Evolutionary conservation across 75 land plant species (phyloP), one percentile per base, ranked within the genome.

Genomic region (Selaginella tamariscina): DNA sequence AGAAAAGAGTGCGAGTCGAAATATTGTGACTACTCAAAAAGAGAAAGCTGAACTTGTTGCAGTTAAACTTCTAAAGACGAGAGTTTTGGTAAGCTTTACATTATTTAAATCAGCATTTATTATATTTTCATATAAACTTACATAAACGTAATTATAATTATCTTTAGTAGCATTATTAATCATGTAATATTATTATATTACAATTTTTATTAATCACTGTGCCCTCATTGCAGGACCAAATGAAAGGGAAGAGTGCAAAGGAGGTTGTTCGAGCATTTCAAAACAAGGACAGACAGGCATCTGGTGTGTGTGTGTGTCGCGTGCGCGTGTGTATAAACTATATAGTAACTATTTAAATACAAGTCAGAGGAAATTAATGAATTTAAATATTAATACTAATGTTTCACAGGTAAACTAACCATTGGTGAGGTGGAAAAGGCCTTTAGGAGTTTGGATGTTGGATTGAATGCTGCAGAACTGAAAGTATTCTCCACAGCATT

Each of bases 211-310:
- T n/a, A n/a, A n/a, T n/a, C n/a, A n/a, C n/a, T n/a, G n/a, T n/a
- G n/a, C n/a, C n/a, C n/a, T n/a, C n/a, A n/a, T 59, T n/a, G 62
- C 62, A 59, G 62, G 26, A 59, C 21, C 62, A 59, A 59, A 59
- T 59, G 26, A 27, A 27, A 23, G 62, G 27, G 26, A 59, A 59
- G 23, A 27, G 27, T n/a, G 5, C 18, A 2, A 59, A 27, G 21
- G 62, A 59, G 23, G 62, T 59, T 9, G 62, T 59, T 2, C 24
- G 26, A 8, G 26, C 62, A 8, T 59, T 59, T 21, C 8, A 59
- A n/a, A 59, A 59, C 8, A 59, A 23, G 21, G 62, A 59, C n/a
- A 8, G 27, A 5, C 62, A 59, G 23, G 27, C 23, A 23, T 59
- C 62, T 59, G 62, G 62, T 59, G 2, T 23, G 5, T n/a, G 18